phyloP scores from a whole-genome alignment of 345 rosid species.

The Leavenworthia alabamica region DNA sequence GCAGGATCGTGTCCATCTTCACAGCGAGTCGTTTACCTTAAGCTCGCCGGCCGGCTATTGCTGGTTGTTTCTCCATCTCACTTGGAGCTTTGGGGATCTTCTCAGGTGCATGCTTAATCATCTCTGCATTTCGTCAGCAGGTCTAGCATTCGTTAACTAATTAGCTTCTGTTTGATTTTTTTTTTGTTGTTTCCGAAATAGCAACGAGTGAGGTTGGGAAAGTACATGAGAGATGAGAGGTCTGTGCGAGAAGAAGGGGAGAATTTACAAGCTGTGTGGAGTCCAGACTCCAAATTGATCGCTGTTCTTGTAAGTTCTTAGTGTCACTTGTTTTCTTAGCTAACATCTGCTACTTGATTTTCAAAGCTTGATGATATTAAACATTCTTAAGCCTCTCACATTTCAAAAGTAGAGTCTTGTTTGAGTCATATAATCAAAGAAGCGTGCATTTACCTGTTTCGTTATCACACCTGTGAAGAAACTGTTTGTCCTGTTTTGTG shows the following conservation, averaged over 20 bases:
- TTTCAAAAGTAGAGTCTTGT: not conserved
- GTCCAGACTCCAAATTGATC: conserved; percentile 74
- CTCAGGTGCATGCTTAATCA: conserved; percentile 47
- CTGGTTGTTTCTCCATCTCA: conserved; percentile 78
- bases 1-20: conserved; percentile 62
- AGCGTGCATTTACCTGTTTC: not conserved
- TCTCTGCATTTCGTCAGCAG: conserved; percentile 14
- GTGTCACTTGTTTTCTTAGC: not conserved
- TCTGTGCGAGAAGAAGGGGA: conserved; percentile 78
- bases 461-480: not conserved
- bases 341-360: not conserved
- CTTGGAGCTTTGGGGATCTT: conserved; percentile 84
- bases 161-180: not conserved
- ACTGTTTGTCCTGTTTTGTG: not conserved
- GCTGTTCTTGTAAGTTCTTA: conserved; percentile 69
- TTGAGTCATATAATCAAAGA: not conserved
- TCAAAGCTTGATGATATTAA: not conserved
- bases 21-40: conserved; percentile 64
- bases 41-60: conserved; percentile 52
- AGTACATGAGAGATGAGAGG: conserved; percentile 69
- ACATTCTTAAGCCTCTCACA: not conserved
- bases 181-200: conserved; percentile 6
- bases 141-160: conserved; percentile 4
- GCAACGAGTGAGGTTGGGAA: conserved; percentile 90
- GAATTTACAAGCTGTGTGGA: conserved; percentile 85